Conservation (phyloP, 2,329 filamentous ascomycete species). For the Trichoderma sp. region DNA sequence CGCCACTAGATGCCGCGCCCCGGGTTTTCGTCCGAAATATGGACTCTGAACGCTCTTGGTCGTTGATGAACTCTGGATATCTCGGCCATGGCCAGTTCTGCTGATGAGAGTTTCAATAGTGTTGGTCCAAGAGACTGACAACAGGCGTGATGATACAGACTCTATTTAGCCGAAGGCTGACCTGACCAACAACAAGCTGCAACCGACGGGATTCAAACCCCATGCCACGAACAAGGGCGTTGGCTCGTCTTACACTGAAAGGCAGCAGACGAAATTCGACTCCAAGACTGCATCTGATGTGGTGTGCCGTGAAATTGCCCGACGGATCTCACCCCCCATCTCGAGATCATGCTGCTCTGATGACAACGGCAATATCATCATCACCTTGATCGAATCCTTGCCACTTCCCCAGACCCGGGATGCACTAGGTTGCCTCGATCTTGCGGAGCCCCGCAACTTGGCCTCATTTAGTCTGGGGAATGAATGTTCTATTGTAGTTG, state of each 20-base stretch:
- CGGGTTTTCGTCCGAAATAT: conserved; percentile 21
- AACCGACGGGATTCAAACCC: not conserved
- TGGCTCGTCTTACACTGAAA: not conserved
- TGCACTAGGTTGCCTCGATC: conserved; percentile 2
- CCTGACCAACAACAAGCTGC: not conserved
- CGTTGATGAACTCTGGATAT: not conserved
- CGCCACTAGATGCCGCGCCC: conserved; percentile 17
- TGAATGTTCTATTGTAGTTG: not conserved
- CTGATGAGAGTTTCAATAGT: not conserved
- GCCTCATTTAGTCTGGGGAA: conserved; percentile 19
- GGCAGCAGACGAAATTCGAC: not conserved
- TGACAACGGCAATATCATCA: conserved; percentile 1
- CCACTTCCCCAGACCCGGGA: conserved; percentile 18
- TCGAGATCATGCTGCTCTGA: not conserved
- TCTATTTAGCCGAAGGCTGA: conserved; percentile 17
- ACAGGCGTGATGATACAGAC: not conserved
- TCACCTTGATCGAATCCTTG: not conserved
- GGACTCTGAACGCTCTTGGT: not conserved
- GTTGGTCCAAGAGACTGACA: not conserved
- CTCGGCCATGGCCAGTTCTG: too few relatives aligned
- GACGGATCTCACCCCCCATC: conserved; percentile 10
- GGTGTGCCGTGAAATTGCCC: conserved; percentile 1
- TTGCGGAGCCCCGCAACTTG: conserved; percentile 25
- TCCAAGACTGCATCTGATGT: not conserved
- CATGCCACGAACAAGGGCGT: not conserved